These are phyloP conservation scores for Penicillium cinerascens DNA, from an alignment of 495 filamentous ascomycete genomes.

Conservation along the genomic window DNA sequence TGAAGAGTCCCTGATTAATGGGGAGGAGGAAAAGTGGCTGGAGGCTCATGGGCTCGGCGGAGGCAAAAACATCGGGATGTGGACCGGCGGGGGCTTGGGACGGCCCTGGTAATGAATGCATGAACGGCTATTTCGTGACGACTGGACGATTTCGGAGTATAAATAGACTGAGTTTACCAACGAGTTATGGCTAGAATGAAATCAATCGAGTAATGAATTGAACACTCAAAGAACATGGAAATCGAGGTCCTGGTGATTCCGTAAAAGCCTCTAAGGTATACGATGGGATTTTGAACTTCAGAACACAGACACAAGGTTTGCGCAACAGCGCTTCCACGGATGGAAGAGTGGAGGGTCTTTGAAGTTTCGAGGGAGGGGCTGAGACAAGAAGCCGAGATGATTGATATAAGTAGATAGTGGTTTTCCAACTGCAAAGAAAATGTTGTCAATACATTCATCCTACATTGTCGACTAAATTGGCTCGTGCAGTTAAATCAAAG, in stretches of 20 bases:
- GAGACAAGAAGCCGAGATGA: too few relatives aligned
- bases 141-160: neutral
- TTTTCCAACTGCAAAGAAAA: too few relatives aligned
- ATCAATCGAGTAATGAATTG: neutral
- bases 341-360: too few relatives aligned
- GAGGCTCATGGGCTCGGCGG: conserved; percentile 13
- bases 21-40: conserved; percentile 15
- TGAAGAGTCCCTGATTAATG: conserved; percentile 12
- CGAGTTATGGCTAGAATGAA: neutral
- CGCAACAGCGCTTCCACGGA: too few relatives aligned
- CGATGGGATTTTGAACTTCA: too few relatives aligned
- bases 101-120: neutral
- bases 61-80: conserved; percentile 7
- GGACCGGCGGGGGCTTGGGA: conserved; percentile 11
- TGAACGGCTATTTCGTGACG: neutral
- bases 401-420: too few relatives aligned
- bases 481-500: neutral
- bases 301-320: too few relatives aligned
- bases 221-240: neutral
- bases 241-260: too few relatives aligned
- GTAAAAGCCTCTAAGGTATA: too few relatives aligned
- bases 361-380: too few relatives aligned
- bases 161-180: neutral
- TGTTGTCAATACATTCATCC: neutral
- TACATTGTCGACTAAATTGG: neutral